These are phyloP conservation scores for Claviceps africana DNA, from an alignment of 2,329 filamentous ascomycete genomes.

Conservation along the genomic window DNA sequence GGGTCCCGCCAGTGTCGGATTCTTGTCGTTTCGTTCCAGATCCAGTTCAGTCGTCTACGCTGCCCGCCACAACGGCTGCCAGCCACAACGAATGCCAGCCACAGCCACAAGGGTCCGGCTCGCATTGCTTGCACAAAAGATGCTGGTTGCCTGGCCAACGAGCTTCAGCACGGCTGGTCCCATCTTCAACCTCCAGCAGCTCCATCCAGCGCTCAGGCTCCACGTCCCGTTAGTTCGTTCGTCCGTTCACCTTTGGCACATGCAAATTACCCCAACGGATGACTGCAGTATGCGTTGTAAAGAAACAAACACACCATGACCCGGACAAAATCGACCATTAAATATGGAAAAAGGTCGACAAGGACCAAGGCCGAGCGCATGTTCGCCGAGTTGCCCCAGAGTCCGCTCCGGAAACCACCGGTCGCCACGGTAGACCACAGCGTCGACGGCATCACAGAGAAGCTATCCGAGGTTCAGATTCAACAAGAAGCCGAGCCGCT, in stretches of 20 bases:
- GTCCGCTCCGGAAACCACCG: slow-evolving; percentile 25
- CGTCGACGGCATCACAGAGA: slow-evolving; percentile 20
- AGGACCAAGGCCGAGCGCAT: slow-evolving; percentile 33
- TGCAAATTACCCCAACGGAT: neutral
- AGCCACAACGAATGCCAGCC: too few species aligned
- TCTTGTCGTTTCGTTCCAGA: too few species aligned
- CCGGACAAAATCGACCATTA: slow-evolving; percentile 27
- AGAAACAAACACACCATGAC: slow-evolving; percentile 25
- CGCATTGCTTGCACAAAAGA: neutral
- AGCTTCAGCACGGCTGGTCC: neutral
- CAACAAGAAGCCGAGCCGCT: slow-evolving; percentile 8
- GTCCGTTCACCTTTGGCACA: neutral
- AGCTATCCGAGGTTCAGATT: slow-evolving; percentile 19
- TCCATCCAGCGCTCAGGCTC: too few species aligned
- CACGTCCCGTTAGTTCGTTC: neutral
- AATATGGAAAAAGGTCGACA: slow-evolving; percentile 37
- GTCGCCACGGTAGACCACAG: slow-evolving; percentile 10
- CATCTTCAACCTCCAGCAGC: too few species aligned
- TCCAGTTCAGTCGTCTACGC: too few species aligned
- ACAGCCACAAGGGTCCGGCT: neutral
- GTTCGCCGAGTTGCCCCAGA: slow-evolving; percentile 38
- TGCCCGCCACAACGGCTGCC: too few species aligned
- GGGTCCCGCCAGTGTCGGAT: too few species aligned
- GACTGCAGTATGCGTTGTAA: neutral
- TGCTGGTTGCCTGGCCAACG: slow-evolving; percentile 8